A percentile compares a stretch with the other conserved stretches of the same genome.
Conservation (phyloP, 257 asterid species). For the Handroanthus guayacan region DNA sequence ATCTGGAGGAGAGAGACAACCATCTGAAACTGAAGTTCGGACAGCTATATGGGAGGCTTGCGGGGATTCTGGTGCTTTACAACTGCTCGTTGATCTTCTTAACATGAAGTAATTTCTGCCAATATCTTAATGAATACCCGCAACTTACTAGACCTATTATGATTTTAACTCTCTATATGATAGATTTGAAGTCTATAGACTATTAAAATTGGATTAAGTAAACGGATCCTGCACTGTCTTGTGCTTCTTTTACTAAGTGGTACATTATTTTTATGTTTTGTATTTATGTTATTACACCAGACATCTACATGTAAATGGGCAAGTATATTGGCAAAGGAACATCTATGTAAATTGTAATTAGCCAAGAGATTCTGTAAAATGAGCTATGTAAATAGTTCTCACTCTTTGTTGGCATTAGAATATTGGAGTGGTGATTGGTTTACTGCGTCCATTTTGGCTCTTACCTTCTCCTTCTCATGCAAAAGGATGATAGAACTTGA, state of each 20-base stretch:
- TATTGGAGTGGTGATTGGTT: not conserved
- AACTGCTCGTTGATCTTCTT: conserved; percentile 89
- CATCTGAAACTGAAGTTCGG: conserved; percentile 79
- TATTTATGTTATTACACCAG: too few species aligned
- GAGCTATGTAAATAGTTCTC: not conserved
- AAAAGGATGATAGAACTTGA: conserved; percentile 80
- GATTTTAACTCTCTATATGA: not conserved
- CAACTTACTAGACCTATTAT: conserved; percentile 2
- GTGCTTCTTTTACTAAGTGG: too few species aligned
- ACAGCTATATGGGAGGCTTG: conserved; percentile 94
- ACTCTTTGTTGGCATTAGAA: not conserved
- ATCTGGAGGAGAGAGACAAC: conserved; percentile 71
- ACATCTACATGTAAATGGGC: not conserved
- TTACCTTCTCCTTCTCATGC: conserved; percentile 19
- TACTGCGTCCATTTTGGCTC: not conserved
- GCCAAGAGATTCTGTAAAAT: not conserved
- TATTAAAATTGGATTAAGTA: too few species aligned
- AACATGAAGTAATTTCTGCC: conserved; percentile 66
- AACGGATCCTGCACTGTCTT: too few species aligned
- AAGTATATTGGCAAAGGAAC: not conserved
- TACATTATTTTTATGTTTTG: too few species aligned
- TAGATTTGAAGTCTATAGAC: not conserved
- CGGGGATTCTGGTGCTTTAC: conserved; percentile 88
- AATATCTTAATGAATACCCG: not conserved
- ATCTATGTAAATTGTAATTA: not conserved